These are phyloP conservation scores for Entonaema liquescens DNA, from an alignment of 495 filamentous ascomycete species.

Conservation along the genomic window DNA sequence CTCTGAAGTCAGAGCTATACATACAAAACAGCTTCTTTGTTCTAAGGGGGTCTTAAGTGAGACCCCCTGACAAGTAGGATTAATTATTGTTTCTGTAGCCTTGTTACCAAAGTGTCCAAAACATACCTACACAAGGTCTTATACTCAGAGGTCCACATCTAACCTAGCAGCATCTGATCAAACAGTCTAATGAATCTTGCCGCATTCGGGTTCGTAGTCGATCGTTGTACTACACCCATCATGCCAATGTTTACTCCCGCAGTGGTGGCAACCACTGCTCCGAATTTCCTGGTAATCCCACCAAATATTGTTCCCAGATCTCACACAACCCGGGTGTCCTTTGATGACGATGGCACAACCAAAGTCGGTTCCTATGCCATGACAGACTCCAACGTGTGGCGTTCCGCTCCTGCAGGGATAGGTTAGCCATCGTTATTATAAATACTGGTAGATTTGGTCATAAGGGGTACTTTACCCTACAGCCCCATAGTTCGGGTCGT, in stretches of 20 bases:
- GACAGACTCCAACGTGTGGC: conserved; percentile 23
- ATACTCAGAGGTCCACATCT: neutral
- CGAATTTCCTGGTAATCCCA: conserved; percentile 36
- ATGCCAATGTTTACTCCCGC: conserved; percentile 27
- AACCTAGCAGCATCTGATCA: neutral
- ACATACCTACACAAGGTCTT: neutral
- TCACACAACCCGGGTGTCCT: conserved; percentile 5
- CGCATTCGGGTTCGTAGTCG: conserved; percentile 24
- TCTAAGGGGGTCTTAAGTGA: no score
- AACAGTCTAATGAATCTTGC: conserved; percentile 29
- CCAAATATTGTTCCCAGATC: conserved; percentile 36
- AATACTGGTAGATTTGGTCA: neutral
- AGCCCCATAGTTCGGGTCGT: conserved; percentile 26
- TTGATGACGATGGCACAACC: conserved; percentile 30
- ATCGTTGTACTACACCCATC: conserved; percentile 22
- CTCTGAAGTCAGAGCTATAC: no score
- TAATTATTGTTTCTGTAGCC: neutral
- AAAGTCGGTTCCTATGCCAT: conserved; percentile 24
- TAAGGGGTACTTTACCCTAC: conserved; percentile 5
- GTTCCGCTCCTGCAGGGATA: conserved; percentile 13
- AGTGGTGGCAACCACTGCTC: conserved; percentile 19
- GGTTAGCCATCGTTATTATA: neutral
- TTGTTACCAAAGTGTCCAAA: neutral
- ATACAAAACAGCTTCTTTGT: no score
- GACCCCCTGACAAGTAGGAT: no score